A percentile compares a stretch with the other conserved stretches of the same genome.
Conservation (phyloP, 2,329 filamentous ascomycete species). For the Stenocarpella maydis region DNA sequence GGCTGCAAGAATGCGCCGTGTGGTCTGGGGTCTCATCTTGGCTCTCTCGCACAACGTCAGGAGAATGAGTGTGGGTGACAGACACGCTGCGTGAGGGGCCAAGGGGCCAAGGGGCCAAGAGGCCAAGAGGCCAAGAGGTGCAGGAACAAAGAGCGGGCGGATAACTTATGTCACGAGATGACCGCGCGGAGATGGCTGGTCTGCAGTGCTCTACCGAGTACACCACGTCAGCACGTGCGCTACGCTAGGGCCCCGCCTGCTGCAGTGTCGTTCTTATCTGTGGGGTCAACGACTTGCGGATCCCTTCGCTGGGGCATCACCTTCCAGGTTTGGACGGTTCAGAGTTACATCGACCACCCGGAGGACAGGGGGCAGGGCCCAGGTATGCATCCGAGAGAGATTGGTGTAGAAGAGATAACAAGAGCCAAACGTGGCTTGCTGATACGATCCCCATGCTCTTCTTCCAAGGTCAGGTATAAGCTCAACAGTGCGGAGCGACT, state of each 20-base stretch:
- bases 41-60: not conserved
- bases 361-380: no score
- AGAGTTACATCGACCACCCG: no score
- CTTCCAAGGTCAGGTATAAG: no score
- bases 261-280: conserved; percentile 19
- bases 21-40: conserved; percentile 30
- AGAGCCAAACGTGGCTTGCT: no score
- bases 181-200: not conserved
- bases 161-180: not conserved
- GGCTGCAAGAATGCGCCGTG: conserved; percentile 28
- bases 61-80: not conserved
- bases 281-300: not conserved
- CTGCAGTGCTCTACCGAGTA: not conserved
- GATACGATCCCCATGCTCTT: no score
- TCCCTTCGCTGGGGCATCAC: no score
- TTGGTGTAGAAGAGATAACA: no score
- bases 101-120: no score
- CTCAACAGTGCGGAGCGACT: no score
- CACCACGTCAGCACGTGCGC: no score
- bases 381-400: no score
- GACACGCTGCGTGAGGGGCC: not conserved
- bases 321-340: no score
- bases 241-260: not conserved
- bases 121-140: not conserved
- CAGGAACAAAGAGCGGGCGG: not conserved